Conservation (phyloP, 192 early-diverging fungal genomes). For the Linnemannia hyalina region DNA sequence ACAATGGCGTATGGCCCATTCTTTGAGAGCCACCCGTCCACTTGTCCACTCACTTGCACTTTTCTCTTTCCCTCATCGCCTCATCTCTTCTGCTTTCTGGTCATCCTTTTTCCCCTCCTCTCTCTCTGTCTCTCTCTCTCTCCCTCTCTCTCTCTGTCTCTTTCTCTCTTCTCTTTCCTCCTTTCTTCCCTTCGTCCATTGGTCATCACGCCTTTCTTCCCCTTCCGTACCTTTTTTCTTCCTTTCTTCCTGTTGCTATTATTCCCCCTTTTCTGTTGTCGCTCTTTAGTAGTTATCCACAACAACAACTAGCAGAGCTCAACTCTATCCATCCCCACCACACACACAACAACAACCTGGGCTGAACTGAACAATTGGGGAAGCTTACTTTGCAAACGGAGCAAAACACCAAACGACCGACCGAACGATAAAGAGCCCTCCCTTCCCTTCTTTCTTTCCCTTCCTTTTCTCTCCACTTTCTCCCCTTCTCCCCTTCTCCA, state of each 20-base stretch:
- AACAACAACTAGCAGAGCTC: too few species aligned
- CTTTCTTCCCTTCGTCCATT: background rate
- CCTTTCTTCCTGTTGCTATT: background rate
- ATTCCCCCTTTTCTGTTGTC: background rate
- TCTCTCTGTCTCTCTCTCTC: background rate
- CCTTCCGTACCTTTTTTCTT: background rate
- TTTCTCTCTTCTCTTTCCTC: background rate
- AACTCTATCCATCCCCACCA: background rate
- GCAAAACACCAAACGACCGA: background rate
- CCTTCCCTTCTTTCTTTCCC: background rate
- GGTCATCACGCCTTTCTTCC: background rate
- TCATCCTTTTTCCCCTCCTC: background rate
- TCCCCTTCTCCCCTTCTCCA: background rate
- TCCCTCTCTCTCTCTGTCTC: background rate
- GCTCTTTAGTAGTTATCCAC: background rate
- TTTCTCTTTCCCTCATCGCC: background rate
- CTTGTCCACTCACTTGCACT: background rate
- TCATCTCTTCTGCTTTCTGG: background rate
- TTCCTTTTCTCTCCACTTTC: background rate
- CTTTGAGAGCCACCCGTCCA: background rate
- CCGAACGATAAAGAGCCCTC: background rate
- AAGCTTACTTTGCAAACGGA: background rate
- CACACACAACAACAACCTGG: background rate
- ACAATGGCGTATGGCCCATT: too few species aligned
- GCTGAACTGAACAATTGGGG: background rate